A percentile compares a stretch with the other conserved stretches of the same genome.
phyloP scores from a whole-genome alignment of 164 flowering plant species.

The Aristolochia fimbriata region DNA sequence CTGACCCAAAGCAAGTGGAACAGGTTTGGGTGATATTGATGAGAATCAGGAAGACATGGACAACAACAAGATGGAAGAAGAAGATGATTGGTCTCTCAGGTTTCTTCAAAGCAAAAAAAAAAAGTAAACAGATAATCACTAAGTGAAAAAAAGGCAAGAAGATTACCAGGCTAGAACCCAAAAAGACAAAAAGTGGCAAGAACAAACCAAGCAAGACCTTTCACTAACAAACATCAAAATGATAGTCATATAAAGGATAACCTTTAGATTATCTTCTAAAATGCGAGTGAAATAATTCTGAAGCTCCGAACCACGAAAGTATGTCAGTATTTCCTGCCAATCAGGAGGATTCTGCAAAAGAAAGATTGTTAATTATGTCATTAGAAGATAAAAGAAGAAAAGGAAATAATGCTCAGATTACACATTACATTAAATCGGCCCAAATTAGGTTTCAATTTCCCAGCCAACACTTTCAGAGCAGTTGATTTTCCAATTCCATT shows the following conservation, averaged over 20 bases:
- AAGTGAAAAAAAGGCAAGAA: too few species aligned
- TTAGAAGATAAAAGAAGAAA: background rate
- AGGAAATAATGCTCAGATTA: background rate
- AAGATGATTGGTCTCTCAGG: too few species aligned
- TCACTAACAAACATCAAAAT: too few species aligned
- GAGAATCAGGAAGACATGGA: too few species aligned
- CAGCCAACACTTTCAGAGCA: conserved; percentile 96
- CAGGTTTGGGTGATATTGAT: too few species aligned
- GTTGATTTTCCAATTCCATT: conserved; percentile 99
- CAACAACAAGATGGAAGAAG: too few species aligned
- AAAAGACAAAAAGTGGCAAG: too few species aligned
- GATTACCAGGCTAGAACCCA: too few species aligned
- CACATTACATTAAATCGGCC: conserved; percentile 82
- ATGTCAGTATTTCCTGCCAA: conserved; percentile 94
- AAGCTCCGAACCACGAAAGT: conserved; percentile 94
- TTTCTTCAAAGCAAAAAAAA: too few species aligned
- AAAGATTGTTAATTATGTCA: background rate
- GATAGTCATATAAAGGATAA: conserved; percentile 8
- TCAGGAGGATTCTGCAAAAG: conserved; percentile 89
- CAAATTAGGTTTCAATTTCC: conserved; percentile 90
- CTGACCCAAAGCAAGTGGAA: too few species aligned
- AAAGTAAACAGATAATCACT: too few species aligned
- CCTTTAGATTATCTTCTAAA: conserved; percentile 94
- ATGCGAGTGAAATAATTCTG: conserved; percentile 97
- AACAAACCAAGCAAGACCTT: too few species aligned